Conservation (phyloP, 331 rosid species). For the Telfairia occidentalis region DNA sequence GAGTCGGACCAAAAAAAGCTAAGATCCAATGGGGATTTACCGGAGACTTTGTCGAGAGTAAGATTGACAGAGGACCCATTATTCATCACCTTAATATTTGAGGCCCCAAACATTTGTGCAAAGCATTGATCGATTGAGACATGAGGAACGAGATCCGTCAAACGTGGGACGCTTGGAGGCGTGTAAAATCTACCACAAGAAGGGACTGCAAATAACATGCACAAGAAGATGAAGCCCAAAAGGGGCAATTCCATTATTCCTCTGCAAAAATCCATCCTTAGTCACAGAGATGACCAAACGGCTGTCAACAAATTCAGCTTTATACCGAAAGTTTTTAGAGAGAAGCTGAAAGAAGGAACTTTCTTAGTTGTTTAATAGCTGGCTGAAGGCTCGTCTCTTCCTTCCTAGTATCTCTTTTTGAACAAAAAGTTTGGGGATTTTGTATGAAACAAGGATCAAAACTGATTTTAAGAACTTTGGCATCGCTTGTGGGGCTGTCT, state of each 20-base stretch:
- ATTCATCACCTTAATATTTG: slow-evolving; percentile 41
- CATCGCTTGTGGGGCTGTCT: slow-evolving; percentile 36
- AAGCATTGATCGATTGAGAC: slow-evolving; percentile 37
- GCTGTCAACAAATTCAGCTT: slow-evolving; percentile 11
- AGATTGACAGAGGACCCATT: slow-evolving; percentile 77
- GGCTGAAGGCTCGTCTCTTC: slow-evolving; percentile 25
- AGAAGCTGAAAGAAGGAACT: slow-evolving; percentile 24
- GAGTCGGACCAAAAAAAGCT: not conserved
- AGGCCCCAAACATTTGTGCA: slow-evolving; percentile 47
- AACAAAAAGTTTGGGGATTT: slow-evolving; percentile 14
- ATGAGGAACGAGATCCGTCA: slow-evolving; percentile 59
- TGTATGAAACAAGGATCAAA: slow-evolving; percentile 25
- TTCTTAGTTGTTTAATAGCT: slow-evolving; percentile 81
- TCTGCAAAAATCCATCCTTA: slow-evolving; percentile 38
- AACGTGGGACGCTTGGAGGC: slow-evolving; percentile 48
- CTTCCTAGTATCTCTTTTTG: slow-evolving; percentile 21
- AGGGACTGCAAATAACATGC: slow-evolving; percentile 29
- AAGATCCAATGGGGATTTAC: slow-evolving; percentile 17
- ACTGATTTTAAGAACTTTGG: slow-evolving; percentile 38
- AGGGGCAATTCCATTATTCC: slow-evolving; percentile 23
- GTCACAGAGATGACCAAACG: slow-evolving; percentile 14
- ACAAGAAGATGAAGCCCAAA: slow-evolving; percentile 27
- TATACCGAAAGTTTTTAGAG: slow-evolving; percentile 36
- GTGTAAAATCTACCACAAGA: slow-evolving; percentile 35
- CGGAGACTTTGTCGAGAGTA: slow-evolving; percentile 67